Conservation (phyloP, 495 filamentous ascomycete genomes). For the Niebla homalea region DNA sequence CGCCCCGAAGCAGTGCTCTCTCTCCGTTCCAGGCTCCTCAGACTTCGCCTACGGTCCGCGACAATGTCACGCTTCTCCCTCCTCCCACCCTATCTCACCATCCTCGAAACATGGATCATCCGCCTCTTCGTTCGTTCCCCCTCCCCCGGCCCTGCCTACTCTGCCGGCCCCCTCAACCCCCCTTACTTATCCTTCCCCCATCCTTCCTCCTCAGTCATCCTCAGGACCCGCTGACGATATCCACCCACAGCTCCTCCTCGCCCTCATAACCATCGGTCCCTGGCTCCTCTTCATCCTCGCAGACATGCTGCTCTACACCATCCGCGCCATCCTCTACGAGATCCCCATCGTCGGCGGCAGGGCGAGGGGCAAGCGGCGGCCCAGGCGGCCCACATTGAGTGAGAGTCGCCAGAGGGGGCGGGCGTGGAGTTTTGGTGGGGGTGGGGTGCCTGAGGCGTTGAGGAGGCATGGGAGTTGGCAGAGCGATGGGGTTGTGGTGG, state of each 20-base stretch:
- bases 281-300: conserved; percentile 54
- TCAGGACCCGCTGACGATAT: not conserved
- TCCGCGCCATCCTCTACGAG: conserved; percentile 44
- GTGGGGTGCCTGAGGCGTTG: not conserved
- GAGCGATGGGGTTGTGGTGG: not conserved
- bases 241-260: conserved; percentile 46
- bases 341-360: conserved; percentile 50
- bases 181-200: not conserved
- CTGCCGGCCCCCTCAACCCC: not conserved
- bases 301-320: conserved; percentile 52
- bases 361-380: conserved; percentile 46
- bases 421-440: not conserved
- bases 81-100: conserved; percentile 40
- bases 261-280: conserved; percentile 49
- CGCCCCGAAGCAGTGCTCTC: too few species aligned
- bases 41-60: too few species aligned
- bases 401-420: conserved; percentile 20
- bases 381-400: conserved; percentile 49
- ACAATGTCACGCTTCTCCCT: conserved; percentile 54
- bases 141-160: not conserved
- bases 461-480: not conserved
- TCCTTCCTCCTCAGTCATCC: not conserved
- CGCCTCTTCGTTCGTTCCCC: conserved; percentile 45
- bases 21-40: too few species aligned
- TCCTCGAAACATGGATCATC: conserved; percentile 49